Conservation (phyloP, 2,329 filamentous ascomycete genomes). For the Coniochaeta pulveracea region DNA sequence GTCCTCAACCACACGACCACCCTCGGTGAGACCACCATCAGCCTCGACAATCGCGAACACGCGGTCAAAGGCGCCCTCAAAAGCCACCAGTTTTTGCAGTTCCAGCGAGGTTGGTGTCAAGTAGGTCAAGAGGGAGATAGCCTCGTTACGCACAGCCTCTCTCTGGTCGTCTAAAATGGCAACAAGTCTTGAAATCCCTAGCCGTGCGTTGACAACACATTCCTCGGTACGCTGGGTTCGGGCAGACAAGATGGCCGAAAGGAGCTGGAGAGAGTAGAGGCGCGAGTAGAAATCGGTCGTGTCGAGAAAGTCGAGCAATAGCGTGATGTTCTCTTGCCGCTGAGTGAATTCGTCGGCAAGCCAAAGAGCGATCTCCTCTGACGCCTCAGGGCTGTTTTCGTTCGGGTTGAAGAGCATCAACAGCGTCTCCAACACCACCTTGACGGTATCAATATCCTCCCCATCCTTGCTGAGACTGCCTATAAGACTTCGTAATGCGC, state of each 20-base stretch:
- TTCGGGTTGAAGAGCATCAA: slow-evolving; percentile 79
- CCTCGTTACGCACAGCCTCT: slow-evolving; percentile 83
- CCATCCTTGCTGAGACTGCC: slow-evolving; percentile 74
- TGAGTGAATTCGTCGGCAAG: slow-evolving; percentile 97
- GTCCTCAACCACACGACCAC: slow-evolving; percentile 82
- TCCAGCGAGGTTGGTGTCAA: slow-evolving; percentile 79
- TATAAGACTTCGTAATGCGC: slow-evolving; percentile 81
- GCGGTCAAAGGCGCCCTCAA: slow-evolving; percentile 85
- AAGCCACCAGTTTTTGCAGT: slow-evolving; percentile 89
- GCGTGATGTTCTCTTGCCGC: slow-evolving; percentile 89
- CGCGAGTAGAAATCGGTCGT: slow-evolving; percentile 80
- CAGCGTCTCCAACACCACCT: slow-evolving; percentile 88
- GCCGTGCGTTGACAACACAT: slow-evolving; percentile 78
- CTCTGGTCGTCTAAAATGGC: slow-evolving; percentile 72
- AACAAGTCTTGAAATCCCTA: slow-evolving; percentile 81
- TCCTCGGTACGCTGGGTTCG: slow-evolving; percentile 88
- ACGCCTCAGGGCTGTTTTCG: slow-evolving; percentile 72
- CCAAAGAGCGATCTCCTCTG: slow-evolving; percentile 92
- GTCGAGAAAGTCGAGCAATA: slow-evolving; percentile 82
- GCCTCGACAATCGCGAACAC: slow-evolving; percentile 71
- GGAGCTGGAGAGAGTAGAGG: slow-evolving; percentile 80
- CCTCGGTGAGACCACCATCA: slow-evolving; percentile 73
- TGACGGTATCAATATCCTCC: slow-evolving; percentile 92
- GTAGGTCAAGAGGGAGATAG: slow-evolving; percentile 74
- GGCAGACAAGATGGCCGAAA: slow-evolving; percentile 74